These are phyloP conservation scores for Cryphonectria naterciae DNA, from an alignment of 2,329 filamentous ascomycete species.

Conservation along the genomic window DNA sequence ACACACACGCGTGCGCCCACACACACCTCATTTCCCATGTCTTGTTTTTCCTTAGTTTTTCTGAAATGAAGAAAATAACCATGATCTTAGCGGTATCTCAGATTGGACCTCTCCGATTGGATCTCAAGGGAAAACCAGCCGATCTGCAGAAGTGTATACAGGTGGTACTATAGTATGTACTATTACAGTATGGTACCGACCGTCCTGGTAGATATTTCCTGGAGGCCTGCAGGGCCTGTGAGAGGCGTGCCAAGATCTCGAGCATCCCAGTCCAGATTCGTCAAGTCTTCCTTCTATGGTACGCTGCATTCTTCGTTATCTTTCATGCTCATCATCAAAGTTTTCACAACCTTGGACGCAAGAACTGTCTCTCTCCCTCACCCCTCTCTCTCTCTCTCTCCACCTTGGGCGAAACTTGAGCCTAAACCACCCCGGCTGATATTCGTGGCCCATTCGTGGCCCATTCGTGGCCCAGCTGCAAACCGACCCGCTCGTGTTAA, in stretches of 20 bases:
- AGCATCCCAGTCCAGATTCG: too few species aligned
- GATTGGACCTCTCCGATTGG: background rate
- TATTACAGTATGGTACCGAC: background rate
- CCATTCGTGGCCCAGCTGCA: background rate
- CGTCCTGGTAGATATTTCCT: background rate
- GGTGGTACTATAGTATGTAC: background rate
- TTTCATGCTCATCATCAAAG: background rate
- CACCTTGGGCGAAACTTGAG: background rate
- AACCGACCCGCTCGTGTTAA: background rate
- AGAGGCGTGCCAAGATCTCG: background rate
- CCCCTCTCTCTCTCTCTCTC: background rate
- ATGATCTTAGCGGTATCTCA: conserved; percentile 5
- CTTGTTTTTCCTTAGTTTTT: background rate
- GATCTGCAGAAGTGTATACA: background rate
- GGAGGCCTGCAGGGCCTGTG: background rate
- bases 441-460: conserved; percentile 1
- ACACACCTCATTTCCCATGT: conserved; percentile 2
- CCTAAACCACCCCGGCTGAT: background rate
- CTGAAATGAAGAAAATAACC: background rate
- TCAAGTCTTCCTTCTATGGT: background rate
- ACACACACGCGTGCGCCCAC: background rate
- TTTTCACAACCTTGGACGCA: background rate
- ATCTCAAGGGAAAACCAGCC: background rate
- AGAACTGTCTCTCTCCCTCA: background rate
- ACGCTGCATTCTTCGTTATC: background rate